Evolutionary conservation across 768 basidiomycete species (phyloP).

Genomic region (Pholiota conissans): DNA sequence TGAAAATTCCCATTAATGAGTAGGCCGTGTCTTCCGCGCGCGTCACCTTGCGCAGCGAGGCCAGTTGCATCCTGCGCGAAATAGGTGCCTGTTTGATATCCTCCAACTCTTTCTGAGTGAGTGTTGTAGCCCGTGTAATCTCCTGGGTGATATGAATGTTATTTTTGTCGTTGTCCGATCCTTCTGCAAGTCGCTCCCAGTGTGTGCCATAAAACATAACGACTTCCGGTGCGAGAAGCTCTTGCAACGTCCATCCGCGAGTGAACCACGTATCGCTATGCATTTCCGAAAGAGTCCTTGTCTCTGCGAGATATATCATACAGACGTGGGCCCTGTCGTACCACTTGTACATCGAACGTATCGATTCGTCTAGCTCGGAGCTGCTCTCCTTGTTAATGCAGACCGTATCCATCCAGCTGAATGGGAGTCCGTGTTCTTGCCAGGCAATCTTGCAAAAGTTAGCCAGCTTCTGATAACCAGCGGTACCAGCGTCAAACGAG

Average conservation of each 20-base stretch:
- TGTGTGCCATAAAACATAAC: neutral
- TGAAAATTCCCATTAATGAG: neutral
- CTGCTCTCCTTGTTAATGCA: slow-evolving; percentile 3
- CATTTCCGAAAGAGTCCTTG: neutral
- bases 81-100: neutral
- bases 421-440: neutral
- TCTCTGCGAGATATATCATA: too few relatives aligned
- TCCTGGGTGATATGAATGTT: neutral
- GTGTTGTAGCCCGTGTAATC: neutral
- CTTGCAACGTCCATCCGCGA: neutral
- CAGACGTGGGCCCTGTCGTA: neutral
- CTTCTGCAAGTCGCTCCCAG: neutral
- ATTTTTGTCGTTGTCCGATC: neutral
- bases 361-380: slow-evolving; percentile 1
- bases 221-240: neutral
- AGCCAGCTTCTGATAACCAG: neutral
- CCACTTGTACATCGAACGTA: neutral
- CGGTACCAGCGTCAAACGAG: neutral
- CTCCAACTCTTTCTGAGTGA: neutral
- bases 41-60: neutral
- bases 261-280: neutral
- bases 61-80: neutral
- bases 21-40: neutral
- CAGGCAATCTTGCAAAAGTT: neutral
- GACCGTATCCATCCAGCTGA: neutral